Evolutionary conservation across 208 protist species (phyloP).

Genomic region (Wallacemonas collosoma): DNA sequence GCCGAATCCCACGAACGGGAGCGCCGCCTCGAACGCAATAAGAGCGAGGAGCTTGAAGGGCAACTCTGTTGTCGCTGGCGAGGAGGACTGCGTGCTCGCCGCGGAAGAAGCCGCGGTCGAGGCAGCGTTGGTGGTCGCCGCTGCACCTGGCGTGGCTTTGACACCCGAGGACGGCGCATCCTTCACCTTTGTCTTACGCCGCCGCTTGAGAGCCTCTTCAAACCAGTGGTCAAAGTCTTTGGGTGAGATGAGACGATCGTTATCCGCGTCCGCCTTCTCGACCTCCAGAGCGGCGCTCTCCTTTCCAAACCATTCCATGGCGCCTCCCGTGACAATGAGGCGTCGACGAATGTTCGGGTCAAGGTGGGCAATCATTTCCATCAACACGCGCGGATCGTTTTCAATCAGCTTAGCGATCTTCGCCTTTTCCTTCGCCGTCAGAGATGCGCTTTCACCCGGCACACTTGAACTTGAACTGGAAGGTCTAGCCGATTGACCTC

Average conservation of each 20-base stretch:
- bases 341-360: slow-evolving; percentile 74
- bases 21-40: slow-evolving; percentile 77
- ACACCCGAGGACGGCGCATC: not conserved
- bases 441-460: not conserved
- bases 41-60: slow-evolving; percentile 61
- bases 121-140: not conserved
- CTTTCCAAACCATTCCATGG: slow-evolving; percentile 92
- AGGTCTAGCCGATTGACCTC: not conserved
- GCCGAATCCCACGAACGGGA: slow-evolving; percentile 92
- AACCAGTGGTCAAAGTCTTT: slow-evolving; percentile 94
- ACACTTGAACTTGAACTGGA: not conserved
- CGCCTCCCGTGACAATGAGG: slow-evolving; percentile 82
- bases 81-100: not conserved
- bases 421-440: slow-evolving; percentile 56
- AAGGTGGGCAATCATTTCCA: slow-evolving; percentile 77
- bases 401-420: slow-evolving; percentile 74
- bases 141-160: slow-evolving; percentile 6
- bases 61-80: slow-evolving; percentile 23
- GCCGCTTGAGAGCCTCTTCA: slow-evolving; percentile 72
- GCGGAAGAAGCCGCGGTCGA: not conserved
- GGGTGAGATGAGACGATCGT: slow-evolving; percentile 80
- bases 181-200: slow-evolving; percentile 33
- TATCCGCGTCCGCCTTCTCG: slow-evolving; percentile 77
- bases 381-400: slow-evolving; percentile 79
- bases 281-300: slow-evolving; percentile 82